Evolutionary conservation across 75 land plant species (phyloP), one percentile per base, ranked within the genome.

Genomic region (Picea sitchensis): DNA sequence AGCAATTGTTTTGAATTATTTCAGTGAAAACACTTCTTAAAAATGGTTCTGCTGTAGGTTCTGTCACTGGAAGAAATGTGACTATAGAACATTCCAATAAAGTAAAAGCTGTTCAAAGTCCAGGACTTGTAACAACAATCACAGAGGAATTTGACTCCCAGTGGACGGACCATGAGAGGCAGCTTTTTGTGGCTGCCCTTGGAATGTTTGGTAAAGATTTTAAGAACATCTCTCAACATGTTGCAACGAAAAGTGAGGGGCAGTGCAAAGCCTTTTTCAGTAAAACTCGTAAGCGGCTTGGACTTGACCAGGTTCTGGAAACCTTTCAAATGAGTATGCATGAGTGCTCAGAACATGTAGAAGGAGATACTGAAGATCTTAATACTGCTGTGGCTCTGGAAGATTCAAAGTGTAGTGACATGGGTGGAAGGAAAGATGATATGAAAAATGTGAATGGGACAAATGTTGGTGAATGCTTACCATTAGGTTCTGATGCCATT

Each of bases 201-300:
- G 75, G 63, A 30, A 54, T 85, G 81, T 85, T 80, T 80, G 89
- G 89, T 47, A 87, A 87, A 60, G 84, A 87, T 62, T 87, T 87
- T 47, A 64, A 80, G 51, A 82, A 60, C 47, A 85, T 87, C 61
- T 69, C 89, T 30, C 74, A 58, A 34, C 81, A 86, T 76, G 84
- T 87, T 51, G 81, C 82, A 23, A 78, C 89, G 38, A 87, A 82
- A 76, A 87, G 76, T 11, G 72, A 79, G 72, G 54, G 61, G 5
- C 89, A 87, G 60, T 87, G 89, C 80, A 86, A 82, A 73, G 60
- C 88, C n/a, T 87, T 86, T 76, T 85, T 82, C 77, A 87, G 88
- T 79, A 87, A 86, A 76, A 71, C 82, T 64, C 87, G 88, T n/a
- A 87, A 86, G 69, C 76, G 84, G 4, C 77, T 87, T 58, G 78